These are phyloP conservation scores for Carex cristatella DNA, from an alignment of 176 grass and related monocot genomes.

Conservation along the genomic window DNA sequence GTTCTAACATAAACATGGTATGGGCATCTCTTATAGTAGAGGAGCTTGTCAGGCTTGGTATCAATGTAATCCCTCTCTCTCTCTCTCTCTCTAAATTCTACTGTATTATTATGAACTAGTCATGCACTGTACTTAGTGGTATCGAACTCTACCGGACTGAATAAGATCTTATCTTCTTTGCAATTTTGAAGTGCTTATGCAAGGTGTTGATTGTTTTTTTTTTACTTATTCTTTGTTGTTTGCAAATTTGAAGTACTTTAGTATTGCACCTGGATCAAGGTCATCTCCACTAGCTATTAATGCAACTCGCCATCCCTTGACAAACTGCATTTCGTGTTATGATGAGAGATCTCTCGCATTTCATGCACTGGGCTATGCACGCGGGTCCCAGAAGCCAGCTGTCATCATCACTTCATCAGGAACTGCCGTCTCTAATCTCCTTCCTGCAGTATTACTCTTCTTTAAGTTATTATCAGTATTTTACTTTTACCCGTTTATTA, in stretches of 20 bases:
- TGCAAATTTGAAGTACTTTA: conserved; percentile 54
- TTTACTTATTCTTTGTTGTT: neutral
- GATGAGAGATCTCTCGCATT: conserved; percentile 98
- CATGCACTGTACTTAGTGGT: neutral
- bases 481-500: neutral
- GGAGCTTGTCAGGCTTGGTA: conserved; percentile 89
- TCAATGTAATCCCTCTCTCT: conserved; percentile 50
- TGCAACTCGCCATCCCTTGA: conserved; percentile 61
- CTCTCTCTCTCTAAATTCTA: conserved; percentile 12
- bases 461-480: neutral
- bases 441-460: conserved; percentile 57
- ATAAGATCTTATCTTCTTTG: neutral
- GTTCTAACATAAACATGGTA: conserved; percentile 68
- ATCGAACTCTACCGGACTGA: neutral
- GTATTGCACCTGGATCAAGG: conserved; percentile 95
- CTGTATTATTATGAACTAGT: neutral
- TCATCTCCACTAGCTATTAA: conserved; percentile 90
- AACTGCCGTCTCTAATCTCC: conserved; percentile 97
- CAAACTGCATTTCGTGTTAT: conserved; percentile 92
- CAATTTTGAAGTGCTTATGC: neutral
- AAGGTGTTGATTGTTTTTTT: neutral
- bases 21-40: conserved; percentile 98
- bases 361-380: conserved; percentile 90
- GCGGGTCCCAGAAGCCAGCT: conserved; percentile 63
- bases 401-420: conserved; percentile 93